Evolutionary conservation across 805 yeast genomes (phyloP).

Genomic region (Candida taoyuanica): DNA sequence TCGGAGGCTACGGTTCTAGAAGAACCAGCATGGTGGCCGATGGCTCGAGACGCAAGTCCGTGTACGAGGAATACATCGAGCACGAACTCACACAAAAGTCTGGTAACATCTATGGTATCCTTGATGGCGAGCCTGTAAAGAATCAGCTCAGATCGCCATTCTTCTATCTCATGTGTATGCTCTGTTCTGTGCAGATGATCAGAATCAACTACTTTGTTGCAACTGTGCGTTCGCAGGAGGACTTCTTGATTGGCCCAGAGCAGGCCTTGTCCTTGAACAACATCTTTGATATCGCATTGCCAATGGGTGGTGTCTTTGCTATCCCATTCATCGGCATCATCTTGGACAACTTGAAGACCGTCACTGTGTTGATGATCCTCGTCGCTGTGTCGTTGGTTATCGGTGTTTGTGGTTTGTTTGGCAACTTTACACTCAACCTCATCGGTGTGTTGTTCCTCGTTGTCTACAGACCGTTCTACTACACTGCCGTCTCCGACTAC

Average conservation of each 20-base stretch:
- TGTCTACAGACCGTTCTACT: constrained; percentile 84
- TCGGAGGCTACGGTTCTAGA: constrained; percentile 7
- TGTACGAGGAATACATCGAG: constrained; percentile 64
- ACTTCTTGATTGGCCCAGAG: constrained; percentile 52
- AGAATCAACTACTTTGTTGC: constrained; percentile 92
- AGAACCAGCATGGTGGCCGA: constrained; percentile 19
- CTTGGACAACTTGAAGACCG: constrained; percentile 67
- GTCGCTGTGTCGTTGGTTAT: constrained; percentile 51
- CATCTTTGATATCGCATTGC: constrained; percentile 81
- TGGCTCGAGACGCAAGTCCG: constrained; percentile 44
- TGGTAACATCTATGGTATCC: constrained; percentile 64
- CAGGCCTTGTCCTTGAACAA: constrained; percentile 57
- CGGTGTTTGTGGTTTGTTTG: constrained; percentile 67
- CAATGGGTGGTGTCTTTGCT: constrained; percentile 81
- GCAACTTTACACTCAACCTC: constrained; percentile 46
- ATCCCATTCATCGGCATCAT: constrained; percentile 84
- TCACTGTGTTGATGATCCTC: constrained; percentile 50
- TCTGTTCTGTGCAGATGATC: constrained; percentile 85
- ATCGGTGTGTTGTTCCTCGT: constrained; percentile 70
- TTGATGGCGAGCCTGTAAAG: constrained; percentile 56
- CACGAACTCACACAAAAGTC: constrained; percentile 44
- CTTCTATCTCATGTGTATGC: constrained; percentile 72
- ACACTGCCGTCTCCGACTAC: constrained; percentile 88
- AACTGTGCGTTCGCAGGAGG: constrained; percentile 79
- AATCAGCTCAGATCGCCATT: constrained; percentile 55